Base-by-base conservation (phyloP, 2,329 filamentous ascomycete species). In the Fusarium concolor region DNA sequence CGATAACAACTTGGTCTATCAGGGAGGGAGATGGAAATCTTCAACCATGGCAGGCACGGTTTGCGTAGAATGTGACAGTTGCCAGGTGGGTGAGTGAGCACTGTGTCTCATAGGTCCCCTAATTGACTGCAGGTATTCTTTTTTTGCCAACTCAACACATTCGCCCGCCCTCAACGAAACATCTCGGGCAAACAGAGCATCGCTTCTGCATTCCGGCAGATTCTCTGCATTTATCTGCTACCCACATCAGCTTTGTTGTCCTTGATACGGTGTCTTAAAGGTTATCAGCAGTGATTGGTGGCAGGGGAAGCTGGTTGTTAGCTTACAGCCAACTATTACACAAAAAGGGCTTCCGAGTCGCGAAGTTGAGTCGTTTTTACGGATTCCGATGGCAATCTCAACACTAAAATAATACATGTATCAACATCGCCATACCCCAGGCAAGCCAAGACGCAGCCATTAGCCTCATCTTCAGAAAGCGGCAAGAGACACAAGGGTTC, bases 81-180 rank as follows among this genome's bases (percentile, higher is more conserved):
- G 12, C 14, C 22, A n/a, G 11, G 11, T 26, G 35, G 17, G 15
- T 11, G 42, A 29, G 26, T 18, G 29, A 33, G 28, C 44, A 17
- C 14, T 46, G 12, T 59, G 52, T 43, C 59, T 58, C 41, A 50
- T 43, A 35, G 37, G 24, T 51, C 45, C 44, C 31, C 42, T 37
- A 18, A 24, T 28, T 49, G 57, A 42, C 33, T 41, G 39, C 38
- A 45, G 28, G 10, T 38, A 43, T 20, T 39, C 26, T 20, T 20
- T 17, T 42, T 24, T 31, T 29, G 37, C 42, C 38, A 35, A 22
- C 61, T 69, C 61, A 69, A 69, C 61, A 39, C 45, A 52, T 57
- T 53, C 22, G n/a, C 24, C 43, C 65, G 65, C 35, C 38, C 51
- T 67, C 52, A 68, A 68, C 65, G 49, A 52, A 55, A 55, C n/a